Evolutionary conservation across 2,329 filamentous ascomycete genomes (phyloP).

Genomic region (Penicillium sp.): DNA sequence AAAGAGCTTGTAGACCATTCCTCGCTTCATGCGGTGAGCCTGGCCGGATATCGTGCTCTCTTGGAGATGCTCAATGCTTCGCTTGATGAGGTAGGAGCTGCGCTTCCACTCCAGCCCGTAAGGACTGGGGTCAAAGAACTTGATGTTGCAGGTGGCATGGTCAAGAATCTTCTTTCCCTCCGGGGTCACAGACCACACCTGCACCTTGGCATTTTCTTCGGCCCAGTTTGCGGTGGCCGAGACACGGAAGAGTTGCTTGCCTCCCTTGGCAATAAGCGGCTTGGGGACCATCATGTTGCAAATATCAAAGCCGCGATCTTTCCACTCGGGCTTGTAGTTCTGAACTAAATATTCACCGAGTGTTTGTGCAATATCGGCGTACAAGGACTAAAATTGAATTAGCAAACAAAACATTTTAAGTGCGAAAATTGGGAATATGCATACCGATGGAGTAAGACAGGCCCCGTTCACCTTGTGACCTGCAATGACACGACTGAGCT

Average conservation of each 20-base stretch:
- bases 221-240: conserved; percentile 39
- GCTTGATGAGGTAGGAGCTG: conserved; percentile 66
- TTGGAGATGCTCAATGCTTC: conserved; percentile 57
- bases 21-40: conserved; percentile 70
- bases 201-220: conserved; percentile 30
- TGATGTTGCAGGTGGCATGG: conserved; percentile 38
- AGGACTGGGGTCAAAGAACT: conserved; percentile 31
- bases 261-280: conserved; percentile 58
- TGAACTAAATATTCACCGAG: conserved; percentile 34
- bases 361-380: conserved; percentile 40
- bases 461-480: conserved; percentile 40
- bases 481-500: conserved; percentile 34
- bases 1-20: conserved; percentile 75
- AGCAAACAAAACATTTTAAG: not conserved
- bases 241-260: conserved; percentile 38
- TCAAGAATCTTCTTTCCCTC: conserved; percentile 39
- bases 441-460: conserved; percentile 35
- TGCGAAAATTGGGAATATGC: conserved; percentile 4
- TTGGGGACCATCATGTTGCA: conserved; percentile 37
- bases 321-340: conserved; percentile 35
- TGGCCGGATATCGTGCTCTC: conserved; percentile 63
- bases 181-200: conserved; percentile 38
- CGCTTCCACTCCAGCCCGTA: conserved; percentile 50
- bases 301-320: conserved; percentile 33
- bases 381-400: conserved; percentile 29